Conservation (phyloP, 2,329 filamentous ascomycete species). For the Claviceps sp. region DNA sequence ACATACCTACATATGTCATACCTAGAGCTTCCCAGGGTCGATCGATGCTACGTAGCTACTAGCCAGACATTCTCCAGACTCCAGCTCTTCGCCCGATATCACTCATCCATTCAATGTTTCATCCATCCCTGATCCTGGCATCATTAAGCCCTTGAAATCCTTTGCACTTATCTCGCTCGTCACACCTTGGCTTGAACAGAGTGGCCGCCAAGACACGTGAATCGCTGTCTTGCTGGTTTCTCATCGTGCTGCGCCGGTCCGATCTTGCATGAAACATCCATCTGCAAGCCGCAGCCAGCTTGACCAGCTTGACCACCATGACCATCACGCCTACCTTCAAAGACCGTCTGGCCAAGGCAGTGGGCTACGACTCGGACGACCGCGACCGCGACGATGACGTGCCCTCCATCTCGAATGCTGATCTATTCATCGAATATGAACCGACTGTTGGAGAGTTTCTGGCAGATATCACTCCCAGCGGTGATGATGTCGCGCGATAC, state of each 20-base stretch:
- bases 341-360: constrained; percentile 16
- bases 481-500: constrained; percentile 19
- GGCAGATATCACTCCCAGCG: constrained; percentile 22
- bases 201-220: no score
- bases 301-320: neutral
- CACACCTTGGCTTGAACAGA: neutral
- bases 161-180: neutral
- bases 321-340: constrained; percentile 8
- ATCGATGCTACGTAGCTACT: neutral
- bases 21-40: neutral
- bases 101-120: neutral
- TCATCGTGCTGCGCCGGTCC: neutral
- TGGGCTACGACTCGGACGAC: constrained; percentile 20
- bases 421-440: constrained; percentile 26
- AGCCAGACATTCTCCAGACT: neutral
- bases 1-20: neutral
- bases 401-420: constrained; percentile 23
- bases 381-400: constrained; percentile 20
- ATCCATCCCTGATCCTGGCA: neutral
- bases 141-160: neutral
- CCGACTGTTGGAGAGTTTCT: constrained; percentile 29
- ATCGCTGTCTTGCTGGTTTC: neutral
- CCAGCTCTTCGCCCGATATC: neutral
- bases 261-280: neutral
- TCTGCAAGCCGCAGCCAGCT: neutral